Base-by-base conservation (phyloP, 805 yeast genomes). In the Candida easanensis region DNA sequence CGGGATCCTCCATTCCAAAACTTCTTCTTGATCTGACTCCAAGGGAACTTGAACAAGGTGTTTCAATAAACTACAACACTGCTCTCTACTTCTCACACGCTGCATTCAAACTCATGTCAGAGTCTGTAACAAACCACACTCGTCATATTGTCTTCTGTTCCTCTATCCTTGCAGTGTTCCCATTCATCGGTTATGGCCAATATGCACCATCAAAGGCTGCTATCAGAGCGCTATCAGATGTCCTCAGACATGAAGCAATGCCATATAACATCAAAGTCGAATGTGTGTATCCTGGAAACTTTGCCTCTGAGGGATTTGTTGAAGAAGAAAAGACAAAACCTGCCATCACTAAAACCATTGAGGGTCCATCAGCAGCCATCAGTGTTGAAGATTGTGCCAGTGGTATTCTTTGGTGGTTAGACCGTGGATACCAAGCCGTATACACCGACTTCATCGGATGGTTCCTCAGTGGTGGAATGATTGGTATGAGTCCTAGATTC, bases 121-220 rank as follows among this genome's bases (percentile, higher is more conserved):
- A 36, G 13, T 21, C 18, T 13, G 2, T 25, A 5, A 27, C 46
- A 3, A 46, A 21, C 46, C 58, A 30, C 57, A 36, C 42, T 15
- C 76, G 81, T 44, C 83, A 73, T 56, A 73, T 80, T 52, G 78
- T 80, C 19, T 76, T 71, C 47, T 82, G 75, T 54, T 85, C 96
- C 0, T 87, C 96, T 2, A 85, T 81, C 4, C 79, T 84, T 9
- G 89, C 95, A 3, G 79, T 84, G 51, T 91, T 79, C 68, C 88
- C 97, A 5, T 84, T 91, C 57, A 85, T 88, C 34, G 99, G 99
- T 0, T 93, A 93, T 61, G 75, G 81, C 0, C 91, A 88, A 54
- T 93, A 93, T 60, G 90, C 93, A 0, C 99, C 99, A 1, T 63
- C 81, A 51, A 93, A 93, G 61, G 83, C 88, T 0, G 96, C 97